Base-by-base conservation (phyloP, 2,329 filamentous ascomycete genomes). In the Monosporascus sp. region DNA sequence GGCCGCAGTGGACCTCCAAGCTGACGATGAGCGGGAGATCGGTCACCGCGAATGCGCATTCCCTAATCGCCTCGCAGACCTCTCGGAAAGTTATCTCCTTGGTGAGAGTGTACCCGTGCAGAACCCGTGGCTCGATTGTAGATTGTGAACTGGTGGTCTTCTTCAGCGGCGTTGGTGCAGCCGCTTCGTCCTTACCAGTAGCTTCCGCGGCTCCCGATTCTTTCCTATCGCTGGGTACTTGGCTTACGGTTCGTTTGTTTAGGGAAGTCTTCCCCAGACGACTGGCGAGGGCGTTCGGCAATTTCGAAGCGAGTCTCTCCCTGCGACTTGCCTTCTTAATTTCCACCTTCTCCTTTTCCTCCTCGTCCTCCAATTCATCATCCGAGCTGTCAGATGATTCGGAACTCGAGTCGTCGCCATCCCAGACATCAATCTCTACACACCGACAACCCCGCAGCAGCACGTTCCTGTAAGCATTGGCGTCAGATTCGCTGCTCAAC, bases 371-470 rank as follows among this genome's bases (percentile, higher is more conserved):
- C 19, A 84, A 72, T 47, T 72, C 74, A 52, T 69, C 74, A 50
- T 71, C 72, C 51, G 65, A 82, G 88, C 79, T 70, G 87, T 52
- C 80, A 77, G 65, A 88, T 80, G 68, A 88, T 79, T 70, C 84
- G 66, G 74, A 88, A 80, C 70, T 88, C 64, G 64, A 91, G 64
- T 91, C 87, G 53, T 88, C 84, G 43, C 92, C 92, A 68, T 97
- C 90, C 92, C 92, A 97, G 63, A 94, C 95, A 65, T 97, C 92
- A 55, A 97, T 89, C 73, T 97, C 92, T 55, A 97, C 86, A 71
- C 92, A 97, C 19, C 92, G 86, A 63, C 92, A 96, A 2, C 91
- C 91, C 50, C 89, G 85, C 61, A 91, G 81, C 53, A 97, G 76
- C 9, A 92, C 90, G 49, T 86, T 86, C 60, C 90, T 90, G 75